Evolutionary conservation across 805 yeast species (phyloP).

Genomic region (Huiozyma sinensis): DNA sequence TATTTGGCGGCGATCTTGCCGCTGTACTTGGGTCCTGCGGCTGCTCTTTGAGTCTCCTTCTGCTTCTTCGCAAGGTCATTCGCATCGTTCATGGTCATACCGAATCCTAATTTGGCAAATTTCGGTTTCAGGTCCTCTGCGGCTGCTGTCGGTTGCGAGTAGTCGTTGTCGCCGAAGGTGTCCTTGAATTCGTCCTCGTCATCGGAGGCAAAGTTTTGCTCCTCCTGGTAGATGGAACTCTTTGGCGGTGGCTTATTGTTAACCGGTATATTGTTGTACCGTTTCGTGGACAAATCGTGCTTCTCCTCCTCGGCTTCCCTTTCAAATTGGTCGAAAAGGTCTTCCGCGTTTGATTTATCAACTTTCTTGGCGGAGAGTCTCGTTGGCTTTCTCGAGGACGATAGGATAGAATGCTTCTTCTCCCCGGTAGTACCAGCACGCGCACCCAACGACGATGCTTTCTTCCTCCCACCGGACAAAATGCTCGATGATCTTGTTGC

Average conservation of each 20-base stretch:
- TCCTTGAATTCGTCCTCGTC: conserved; percentile 12
- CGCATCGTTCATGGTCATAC: conserved; percentile 66
- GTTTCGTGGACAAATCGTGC: conserved; percentile 33
- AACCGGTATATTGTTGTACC: conserved; percentile 9
- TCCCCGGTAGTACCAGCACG: conserved; percentile 13
- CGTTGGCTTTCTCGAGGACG: conserved; percentile 50
- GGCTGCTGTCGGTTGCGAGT: conserved; percentile 6
- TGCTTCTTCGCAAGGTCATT: conserved; percentile 34
- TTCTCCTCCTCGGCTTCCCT: conserved; percentile 76
- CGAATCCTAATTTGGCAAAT: conserved; percentile 80
- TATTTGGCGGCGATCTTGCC: conserved; percentile 69
- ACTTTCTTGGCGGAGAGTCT: conserved; percentile 45
- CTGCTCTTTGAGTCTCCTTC: conserved; percentile 30
- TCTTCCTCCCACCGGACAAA: conserved; percentile 21
- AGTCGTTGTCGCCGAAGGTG: conserved; percentile 5
- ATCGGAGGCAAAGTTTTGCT: conserved; percentile 25
- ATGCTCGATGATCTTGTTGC: conserved; percentile 6
- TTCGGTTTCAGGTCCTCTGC: conserved; percentile 40
- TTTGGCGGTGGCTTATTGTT: conserved; percentile 2
- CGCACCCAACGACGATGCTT: conserved; percentile 9
- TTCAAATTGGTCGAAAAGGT: conserved; percentile 50
- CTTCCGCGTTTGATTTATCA: conserved; percentile 40
- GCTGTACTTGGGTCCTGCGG: conserved; percentile 51
- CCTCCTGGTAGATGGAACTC: conserved; percentile 16
- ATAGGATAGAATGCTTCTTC: conserved; percentile 37